Evolutionary conservation across 805 yeast genomes (phyloP).

Genomic region (Osmozyma mogii): DNA sequence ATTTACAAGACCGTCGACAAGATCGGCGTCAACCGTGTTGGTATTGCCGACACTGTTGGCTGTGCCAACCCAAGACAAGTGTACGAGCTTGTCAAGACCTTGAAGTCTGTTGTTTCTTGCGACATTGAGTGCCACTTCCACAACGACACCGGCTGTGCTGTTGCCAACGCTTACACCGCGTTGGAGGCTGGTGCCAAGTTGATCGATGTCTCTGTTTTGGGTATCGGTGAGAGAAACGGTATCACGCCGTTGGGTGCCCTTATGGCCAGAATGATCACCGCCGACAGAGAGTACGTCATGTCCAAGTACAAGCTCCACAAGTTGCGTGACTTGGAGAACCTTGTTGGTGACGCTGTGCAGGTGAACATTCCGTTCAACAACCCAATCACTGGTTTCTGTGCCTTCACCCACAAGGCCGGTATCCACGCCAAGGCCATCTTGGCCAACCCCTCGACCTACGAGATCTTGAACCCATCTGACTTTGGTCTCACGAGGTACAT

Average conservation of each 20-base stretch:
- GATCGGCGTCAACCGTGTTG: conserved; percentile 55
- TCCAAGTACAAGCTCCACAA: conserved; percentile 50
- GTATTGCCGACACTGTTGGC: conserved; percentile 59
- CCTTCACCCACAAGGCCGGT: conserved; percentile 59
- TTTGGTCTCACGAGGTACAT: conserved; percentile 56
- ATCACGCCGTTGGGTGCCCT: conserved; percentile 55
- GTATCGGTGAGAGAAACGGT: conserved; percentile 60
- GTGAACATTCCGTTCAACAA: conserved; percentile 55
- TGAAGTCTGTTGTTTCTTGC: conserved; percentile 49
- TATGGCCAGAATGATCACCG: conserved; percentile 58
- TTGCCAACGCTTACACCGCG: conserved; percentile 57
- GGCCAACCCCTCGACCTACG: conserved; percentile 58
- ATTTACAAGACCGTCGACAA: conserved; percentile 55
- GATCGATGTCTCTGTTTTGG: conserved; percentile 51
- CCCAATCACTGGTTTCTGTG: conserved; percentile 59
- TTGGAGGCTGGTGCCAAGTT: conserved; percentile 56
- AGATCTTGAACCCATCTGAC: conserved; percentile 49
- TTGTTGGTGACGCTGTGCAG: conserved; percentile 52
- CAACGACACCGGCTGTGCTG: conserved; percentile 58
- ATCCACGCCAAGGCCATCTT: conserved; percentile 56
- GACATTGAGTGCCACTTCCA: conserved; percentile 58
- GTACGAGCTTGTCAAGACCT: conserved; percentile 49
- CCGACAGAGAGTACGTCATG: conserved; percentile 51
- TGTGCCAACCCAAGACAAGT: conserved; percentile 61
- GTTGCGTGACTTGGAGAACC: conserved; percentile 49